Percentiles rank a stretch among this genome's conserved stretches.
These are phyloP conservation scores for Podaxis pistillaris DNA, from an alignment of 768 basidiomycete genomes.

Conservation along the genomic window DNA sequence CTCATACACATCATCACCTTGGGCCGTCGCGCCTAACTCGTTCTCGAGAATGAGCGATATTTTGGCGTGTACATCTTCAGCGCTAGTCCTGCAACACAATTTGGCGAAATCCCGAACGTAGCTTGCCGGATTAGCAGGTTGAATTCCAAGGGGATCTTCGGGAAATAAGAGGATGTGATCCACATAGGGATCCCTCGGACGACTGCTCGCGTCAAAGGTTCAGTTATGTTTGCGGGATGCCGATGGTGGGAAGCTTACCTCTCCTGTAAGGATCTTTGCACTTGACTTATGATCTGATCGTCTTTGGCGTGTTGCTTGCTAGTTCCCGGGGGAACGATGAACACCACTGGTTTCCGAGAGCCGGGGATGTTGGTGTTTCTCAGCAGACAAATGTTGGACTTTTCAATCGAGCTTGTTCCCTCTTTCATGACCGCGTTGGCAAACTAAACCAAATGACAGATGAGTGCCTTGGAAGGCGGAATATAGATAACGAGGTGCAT, in stretches of 20 bases:
- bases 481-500: background rate
- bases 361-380: background rate
- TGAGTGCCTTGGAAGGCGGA: background rate
- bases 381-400: background rate
- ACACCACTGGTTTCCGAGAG: background rate
- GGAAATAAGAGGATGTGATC: background rate
- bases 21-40: background rate
- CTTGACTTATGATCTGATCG: too few species aligned
- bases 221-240: too few species aligned
- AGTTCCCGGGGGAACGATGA: background rate
- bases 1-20: background rate
- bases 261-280: too few species aligned
- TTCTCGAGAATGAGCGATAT: background rate
- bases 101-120: background rate
- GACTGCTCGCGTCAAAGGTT: background rate
- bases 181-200: background rate
- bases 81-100: background rate
- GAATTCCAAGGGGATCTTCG: background rate
- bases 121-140: background rate
- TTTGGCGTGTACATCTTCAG: background rate
- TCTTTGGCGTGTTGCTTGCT: too few species aligned
- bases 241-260: too few species aligned
- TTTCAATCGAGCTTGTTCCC: background rate
- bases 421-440: background rate
- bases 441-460: background rate